Evolutionary conservation across 768 basidiomycete species (phyloP).

Genomic region (Cubamyces sp.): DNA sequence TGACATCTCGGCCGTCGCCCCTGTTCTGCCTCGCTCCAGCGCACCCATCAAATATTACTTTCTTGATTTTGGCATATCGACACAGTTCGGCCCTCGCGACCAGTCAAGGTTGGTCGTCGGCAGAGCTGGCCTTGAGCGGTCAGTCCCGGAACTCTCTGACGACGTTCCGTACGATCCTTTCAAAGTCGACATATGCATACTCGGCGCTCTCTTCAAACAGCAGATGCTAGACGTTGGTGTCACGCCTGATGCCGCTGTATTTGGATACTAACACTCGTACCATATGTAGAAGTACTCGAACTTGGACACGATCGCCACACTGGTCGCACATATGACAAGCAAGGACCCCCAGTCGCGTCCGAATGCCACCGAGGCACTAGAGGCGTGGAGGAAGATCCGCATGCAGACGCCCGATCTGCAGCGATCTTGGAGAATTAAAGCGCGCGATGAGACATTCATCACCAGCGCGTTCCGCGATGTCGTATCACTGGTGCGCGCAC

Average conservation of each 20-base stretch:
- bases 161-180: conserved; percentile 33
- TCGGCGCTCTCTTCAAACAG: conserved; percentile 23
- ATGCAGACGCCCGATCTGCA: neutral
- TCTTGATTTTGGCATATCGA: conserved; percentile 36
- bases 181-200: conserved; percentile 30
- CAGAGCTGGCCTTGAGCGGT: conserved; percentile 23
- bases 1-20: neutral
- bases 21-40: neutral
- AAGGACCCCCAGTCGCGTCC: conserved; percentile 1
- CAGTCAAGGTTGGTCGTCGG: conserved; percentile 20
- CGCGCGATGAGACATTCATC: neutral
- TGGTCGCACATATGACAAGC: conserved; percentile 6
- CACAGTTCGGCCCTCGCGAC: conserved; percentile 14
- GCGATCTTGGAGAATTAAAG: conserved; percentile 3
- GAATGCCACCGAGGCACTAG: conserved; percentile 8
- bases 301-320: conserved; percentile 10
- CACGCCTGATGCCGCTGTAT: neutral
- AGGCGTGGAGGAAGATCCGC: neutral
- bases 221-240: conserved; percentile 18
- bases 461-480: neutral
- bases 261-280: neutral
- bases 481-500: neutral
- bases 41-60: conserved; percentile 31
- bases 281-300: conserved; percentile 2
- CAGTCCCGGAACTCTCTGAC: conserved; percentile 29